phyloP scores from a whole-genome alignment of 2,329 filamentous ascomycete species.

The Aureobasidium subglaciale region DNA sequence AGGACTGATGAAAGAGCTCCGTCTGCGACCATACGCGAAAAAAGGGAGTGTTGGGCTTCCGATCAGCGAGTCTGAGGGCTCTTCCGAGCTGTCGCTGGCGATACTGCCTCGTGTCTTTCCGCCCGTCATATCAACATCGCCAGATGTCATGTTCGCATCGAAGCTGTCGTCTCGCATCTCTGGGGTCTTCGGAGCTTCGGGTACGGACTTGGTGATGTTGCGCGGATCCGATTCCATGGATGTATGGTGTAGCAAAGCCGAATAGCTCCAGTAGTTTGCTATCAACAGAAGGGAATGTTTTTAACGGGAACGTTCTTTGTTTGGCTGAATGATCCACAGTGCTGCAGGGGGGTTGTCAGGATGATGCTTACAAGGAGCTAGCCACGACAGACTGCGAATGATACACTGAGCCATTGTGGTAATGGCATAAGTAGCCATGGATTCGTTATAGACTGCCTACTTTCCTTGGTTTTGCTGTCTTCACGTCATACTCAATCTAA shows the following conservation, averaged over 20 bases:
- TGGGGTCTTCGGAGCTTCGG: neutral
- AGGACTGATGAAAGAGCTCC: conserved; percentile 17
- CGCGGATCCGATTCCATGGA: neutral
- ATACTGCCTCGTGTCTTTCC: conserved; percentile 10
- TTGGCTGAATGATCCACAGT: neutral
- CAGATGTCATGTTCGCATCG: neutral
- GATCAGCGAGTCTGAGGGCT: neutral
- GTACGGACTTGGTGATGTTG: neutral
- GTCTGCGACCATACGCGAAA: conserved; percentile 17
- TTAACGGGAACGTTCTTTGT: conserved; percentile 9
- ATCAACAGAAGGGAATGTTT: neutral
- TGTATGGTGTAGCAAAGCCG: neutral
- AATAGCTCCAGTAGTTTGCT: conserved; percentile 4
- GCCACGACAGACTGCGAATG: conserved; percentile 2
- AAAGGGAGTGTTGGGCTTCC: conserved; percentile 13
- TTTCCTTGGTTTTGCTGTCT: neutral
- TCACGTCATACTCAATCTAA: conserved; percentile 13
- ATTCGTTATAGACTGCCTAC: neutral
- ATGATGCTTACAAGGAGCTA: conserved; percentile 13
- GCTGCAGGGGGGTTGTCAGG: conserved; percentile 5
- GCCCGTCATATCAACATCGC: neutral
- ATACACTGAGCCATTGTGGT: conserved; percentile 1
- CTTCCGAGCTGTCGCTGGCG: conserved; percentile 8
- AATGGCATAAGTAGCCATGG: neutral
- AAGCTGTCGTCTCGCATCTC: conserved; percentile 13